These are phyloP conservation scores for Penicillium chermesinum DNA, from an alignment of 495 filamentous ascomycete species.

Conservation along the genomic window DNA sequence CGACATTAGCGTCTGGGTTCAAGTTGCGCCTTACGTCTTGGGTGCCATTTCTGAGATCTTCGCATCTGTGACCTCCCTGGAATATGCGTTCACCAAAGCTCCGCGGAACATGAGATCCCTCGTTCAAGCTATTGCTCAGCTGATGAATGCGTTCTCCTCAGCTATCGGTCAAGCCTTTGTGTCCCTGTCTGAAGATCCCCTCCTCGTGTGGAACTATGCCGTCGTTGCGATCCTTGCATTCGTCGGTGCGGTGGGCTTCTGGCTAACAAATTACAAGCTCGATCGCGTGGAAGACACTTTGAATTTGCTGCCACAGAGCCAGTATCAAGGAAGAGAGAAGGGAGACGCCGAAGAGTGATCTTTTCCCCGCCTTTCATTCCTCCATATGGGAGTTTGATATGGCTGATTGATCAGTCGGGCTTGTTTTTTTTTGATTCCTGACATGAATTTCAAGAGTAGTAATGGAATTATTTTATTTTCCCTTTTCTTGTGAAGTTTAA, in stretches of 20 bases:
- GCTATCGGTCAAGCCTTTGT: slow-evolving; percentile 60
- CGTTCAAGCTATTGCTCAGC: slow-evolving; percentile 61
- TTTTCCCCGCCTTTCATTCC: no score
- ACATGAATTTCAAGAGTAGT: no score
- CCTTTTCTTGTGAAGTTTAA: no score
- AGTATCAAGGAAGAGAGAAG: no score
- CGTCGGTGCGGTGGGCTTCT: slow-evolving; percentile 54
- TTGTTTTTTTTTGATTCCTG: no score
- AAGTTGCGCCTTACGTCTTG: slow-evolving; percentile 59
- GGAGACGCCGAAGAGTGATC: no score
- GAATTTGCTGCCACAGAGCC: slow-evolving; percentile 33
- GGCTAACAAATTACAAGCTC: slow-evolving; percentile 47
- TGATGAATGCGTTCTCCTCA: slow-evolving; percentile 62
- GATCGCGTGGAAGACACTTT: slow-evolving; percentile 62
- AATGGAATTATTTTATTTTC: no score
- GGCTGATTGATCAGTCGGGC: no score
- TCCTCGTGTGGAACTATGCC: slow-evolving; percentile 63
- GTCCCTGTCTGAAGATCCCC: slow-evolving; percentile 56
- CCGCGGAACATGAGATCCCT: slow-evolving; percentile 74
- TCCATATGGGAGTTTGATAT: no score
- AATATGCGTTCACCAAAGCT: slow-evolving; percentile 77
- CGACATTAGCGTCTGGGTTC: slow-evolving; percentile 58
- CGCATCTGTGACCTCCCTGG: slow-evolving; percentile 59
- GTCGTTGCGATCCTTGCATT: slow-evolving; percentile 56
- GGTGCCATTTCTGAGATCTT: slow-evolving; percentile 72